A percentile compares a stretch with the other conserved stretches of the same genome.
phyloP scores from a whole-genome alignment of 805 yeast species.

The Candida odintsovae region DNA sequence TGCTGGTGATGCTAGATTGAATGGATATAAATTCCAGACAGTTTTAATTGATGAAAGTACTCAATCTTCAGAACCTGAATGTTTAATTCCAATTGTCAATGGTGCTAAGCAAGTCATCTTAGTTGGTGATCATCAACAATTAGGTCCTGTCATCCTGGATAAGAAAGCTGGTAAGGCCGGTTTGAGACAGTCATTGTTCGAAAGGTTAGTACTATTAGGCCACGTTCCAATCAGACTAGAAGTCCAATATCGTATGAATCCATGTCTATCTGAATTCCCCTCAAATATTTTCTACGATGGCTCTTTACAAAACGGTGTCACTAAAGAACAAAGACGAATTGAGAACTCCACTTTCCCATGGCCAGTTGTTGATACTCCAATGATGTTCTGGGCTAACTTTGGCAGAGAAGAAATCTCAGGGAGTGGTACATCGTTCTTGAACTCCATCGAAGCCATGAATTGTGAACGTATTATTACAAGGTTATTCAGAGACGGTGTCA shows the following conservation, averaged over 20 bases:
- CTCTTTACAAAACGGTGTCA: conserved; percentile 84
- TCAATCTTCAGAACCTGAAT: conserved; percentile 91
- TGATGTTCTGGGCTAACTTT: conserved; percentile 92
- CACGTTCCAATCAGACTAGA: conserved; percentile 81
- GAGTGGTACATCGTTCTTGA: conserved; percentile 75
- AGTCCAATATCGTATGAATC: conserved; percentile 95
- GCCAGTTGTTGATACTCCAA: conserved; percentile 81
- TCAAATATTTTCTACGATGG: conserved; percentile 93
- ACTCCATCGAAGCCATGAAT: conserved; percentile 85
- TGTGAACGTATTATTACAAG: conserved; percentile 73
- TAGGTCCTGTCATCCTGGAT: conserved; percentile 86
- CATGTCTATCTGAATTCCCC: conserved; percentile 79
- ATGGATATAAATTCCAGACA: conserved; percentile 53
- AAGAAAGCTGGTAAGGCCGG: conserved; percentile 84
- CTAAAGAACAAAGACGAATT: conserved; percentile 61
- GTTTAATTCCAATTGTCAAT: conserved; percentile 79
- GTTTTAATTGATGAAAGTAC: conserved; percentile 91
- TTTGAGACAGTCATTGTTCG: conserved; percentile 78
- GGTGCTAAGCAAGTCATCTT: conserved; percentile 86
- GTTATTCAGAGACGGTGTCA: conserved; percentile 70
- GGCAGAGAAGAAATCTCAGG: conserved; percentile 87
- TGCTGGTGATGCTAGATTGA: conserved; percentile 72
- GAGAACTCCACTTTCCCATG: conserved; percentile 70
- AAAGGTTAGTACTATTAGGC: conserved; percentile 75
- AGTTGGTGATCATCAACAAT: conserved; percentile 94